Conservation (phyloP, 2,329 filamentous ascomycete genomes). For the Arachnomyces sp. region DNA sequence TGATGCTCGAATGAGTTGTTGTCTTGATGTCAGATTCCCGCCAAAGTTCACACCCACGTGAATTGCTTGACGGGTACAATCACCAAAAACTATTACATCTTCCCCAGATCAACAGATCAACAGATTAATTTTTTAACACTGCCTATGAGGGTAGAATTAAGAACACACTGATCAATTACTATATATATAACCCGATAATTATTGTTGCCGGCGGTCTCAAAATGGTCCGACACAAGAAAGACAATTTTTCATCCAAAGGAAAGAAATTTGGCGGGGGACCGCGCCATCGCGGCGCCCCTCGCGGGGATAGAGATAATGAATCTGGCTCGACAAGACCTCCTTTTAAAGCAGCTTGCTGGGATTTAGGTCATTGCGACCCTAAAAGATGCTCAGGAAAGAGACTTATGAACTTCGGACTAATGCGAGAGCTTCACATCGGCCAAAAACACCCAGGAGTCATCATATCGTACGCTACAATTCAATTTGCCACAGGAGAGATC, state of each 20-base stretch:
- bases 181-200: neutral
- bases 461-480: slow-evolving; percentile 54
- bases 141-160: too few relatives aligned
- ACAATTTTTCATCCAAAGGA: slow-evolving; percentile 62
- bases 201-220: neutral
- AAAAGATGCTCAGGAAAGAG: slow-evolving; percentile 95
- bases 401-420: slow-evolving; percentile 82
- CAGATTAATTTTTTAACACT: too few relatives aligned
- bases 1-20: neutral
- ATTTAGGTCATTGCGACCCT: slow-evolving; percentile 93
- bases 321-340: slow-evolving; percentile 31
- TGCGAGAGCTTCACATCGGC: slow-evolving; percentile 86
- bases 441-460: slow-evolving; percentile 89
- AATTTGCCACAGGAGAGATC: slow-evolving; percentile 1
- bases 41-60: neutral
- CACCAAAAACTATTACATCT: too few relatives aligned
- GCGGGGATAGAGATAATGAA: slow-evolving; percentile 29
- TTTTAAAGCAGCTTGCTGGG: slow-evolving; percentile 97
- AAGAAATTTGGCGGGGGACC: slow-evolving; percentile 61
- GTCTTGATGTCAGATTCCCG: neutral
- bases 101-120: too few relatives aligned
- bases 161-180: neutral
- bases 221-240: slow-evolving; percentile 97
- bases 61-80: neutral
- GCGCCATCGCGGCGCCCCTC: slow-evolving; percentile 44